Evolutionary conservation across 306 rosid species (phyloP), one percentile per base, ranked within the genome.

Genomic region (Luffa aegyptiaca): DNA sequence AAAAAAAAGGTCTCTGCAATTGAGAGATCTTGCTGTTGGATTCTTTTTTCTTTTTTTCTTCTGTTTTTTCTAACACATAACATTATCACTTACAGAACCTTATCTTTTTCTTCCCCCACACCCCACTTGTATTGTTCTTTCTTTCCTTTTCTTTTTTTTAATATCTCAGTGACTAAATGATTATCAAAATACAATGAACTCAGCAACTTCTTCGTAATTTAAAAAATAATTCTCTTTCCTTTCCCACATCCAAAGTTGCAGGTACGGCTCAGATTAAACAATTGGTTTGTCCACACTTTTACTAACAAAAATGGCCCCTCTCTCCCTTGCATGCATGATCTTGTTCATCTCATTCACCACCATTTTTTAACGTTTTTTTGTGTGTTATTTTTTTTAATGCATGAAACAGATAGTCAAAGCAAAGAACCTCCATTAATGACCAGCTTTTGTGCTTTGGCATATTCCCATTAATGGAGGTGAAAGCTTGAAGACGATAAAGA

Each of bases 231-330:
- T 72, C 26, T 48, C 18, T 72, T 44, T 20, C 44, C 59, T 11
- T 46, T 73, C 8, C 14, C 42, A 13, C 42, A 49, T 31, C 55
- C 77, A 48, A 49, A 33, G 57, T 13, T 49, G 61, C 77, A 73
- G 59, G 61, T 72, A 48, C 36, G 42, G 13, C 6, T 72, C 58
- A 48, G 58, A 48, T 49, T 71, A 49, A 73, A 73, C 37, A 46
- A 73, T 73, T 73, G 21, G 39, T 73, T 31, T 73, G 77, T 73
- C 77, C 77, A 73, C 77, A 31, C 77, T 49, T 73, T 73, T 49
- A 26, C 59, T 13, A 49, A 73, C 77, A 73, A 8, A 48, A 49
- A 73, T 11, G 77, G 77, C 42, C 77, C 77, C 77, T 31, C 59
- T 35, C 13, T 48, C 42, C 37, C 14, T 73, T 51, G 6, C 21